These are phyloP conservation scores for Penicillium sclerotiorum DNA, from an alignment of 2,329 filamentous ascomycete species.

Conservation along the genomic window DNA sequence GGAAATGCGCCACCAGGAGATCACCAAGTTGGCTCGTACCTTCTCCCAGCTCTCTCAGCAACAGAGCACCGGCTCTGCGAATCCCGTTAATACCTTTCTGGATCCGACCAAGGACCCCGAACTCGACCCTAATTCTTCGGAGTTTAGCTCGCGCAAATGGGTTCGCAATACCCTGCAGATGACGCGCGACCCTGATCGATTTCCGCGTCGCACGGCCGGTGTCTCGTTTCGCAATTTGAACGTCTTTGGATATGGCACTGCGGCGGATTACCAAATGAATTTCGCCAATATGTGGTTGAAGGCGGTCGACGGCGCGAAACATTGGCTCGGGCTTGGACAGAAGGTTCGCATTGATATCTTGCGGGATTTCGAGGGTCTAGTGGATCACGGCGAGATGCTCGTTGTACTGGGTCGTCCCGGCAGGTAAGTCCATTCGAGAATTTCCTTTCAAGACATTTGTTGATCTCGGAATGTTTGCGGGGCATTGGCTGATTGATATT, in stretches of 20 bases:
- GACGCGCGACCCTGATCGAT: constrained; percentile 33
- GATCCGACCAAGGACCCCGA: constrained; percentile 36
- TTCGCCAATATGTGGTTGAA: constrained; percentile 48
- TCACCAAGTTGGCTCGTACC: constrained; percentile 33
- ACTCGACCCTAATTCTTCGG: constrained; percentile 45
- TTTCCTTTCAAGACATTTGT: too few species aligned
- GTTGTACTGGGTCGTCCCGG: constrained; percentile 56
- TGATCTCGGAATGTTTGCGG: neutral
- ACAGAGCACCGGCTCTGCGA: constrained; percentile 12
- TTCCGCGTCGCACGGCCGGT: constrained; percentile 39
- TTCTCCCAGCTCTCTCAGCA: constrained; percentile 34
- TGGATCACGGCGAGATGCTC: constrained; percentile 59
- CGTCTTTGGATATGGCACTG: constrained; percentile 47
- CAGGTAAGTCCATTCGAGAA: constrained; percentile 28
- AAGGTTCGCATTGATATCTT: constrained; percentile 60
- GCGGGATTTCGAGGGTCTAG: constrained; percentile 63
- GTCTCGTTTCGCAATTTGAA: constrained; percentile 49
- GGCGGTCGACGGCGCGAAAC: constrained; percentile 30
- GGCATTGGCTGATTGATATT: neutral
- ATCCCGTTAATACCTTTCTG: constrained; percentile 40
- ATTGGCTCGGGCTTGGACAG: constrained; percentile 34
- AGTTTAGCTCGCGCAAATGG: constrained; percentile 50
- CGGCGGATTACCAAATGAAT: constrained; percentile 49
- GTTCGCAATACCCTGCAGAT: constrained; percentile 44
- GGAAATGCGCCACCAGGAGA: constrained; percentile 27